Base-by-base conservation (phyloP, 2,329 filamentous ascomycete species). In the Colletotrichum sp. region DNA sequence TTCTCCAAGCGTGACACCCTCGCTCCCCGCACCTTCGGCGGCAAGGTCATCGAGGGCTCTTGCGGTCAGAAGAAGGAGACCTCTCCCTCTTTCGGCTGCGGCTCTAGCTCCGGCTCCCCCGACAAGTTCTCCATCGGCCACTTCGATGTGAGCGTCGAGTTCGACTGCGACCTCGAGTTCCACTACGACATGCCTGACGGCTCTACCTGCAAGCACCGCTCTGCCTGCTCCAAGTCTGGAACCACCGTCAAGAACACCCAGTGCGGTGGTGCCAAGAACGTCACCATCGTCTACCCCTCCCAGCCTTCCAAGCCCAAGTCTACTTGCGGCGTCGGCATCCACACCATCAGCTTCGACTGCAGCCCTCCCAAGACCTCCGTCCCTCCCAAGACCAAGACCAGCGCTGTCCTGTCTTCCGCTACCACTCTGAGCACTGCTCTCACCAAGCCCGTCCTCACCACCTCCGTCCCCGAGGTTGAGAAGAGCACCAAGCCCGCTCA, bases 211-310 rank as follows among this genome's bases (percentile, higher is more conserved):
- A 96, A 95, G 88, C 94, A 98, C 81, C 92, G 91, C 78, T 88
- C 91, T 79, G 82, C 89, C 69, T 98, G 95, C 91, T 91, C 89
- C 78, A 87, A 89, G 71, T 87, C 89, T 18, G 95, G 95, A 81
- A 93, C 92, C 75, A 91, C 90, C 63, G 89, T 98, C 81, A 87
- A 92, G 86, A 98, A 98, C 91, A 92, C 88, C 77, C 95, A 98
- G 90, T 99, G 96, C 84, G 96, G 96, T 91, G 96, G 96, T 85
- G 96, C 96, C 79, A 95, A 90, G 83, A 93, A 92, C 74, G 95
- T 98, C 77, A 92, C 91, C 71, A 93, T 98, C 83, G 86, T 92
- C 83, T 92, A 89, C 85, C 76, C 76, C 30, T 90, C 91, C 78
- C 91, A 93, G 82, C 87, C 91, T 78, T 84, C 89, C 78, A 89